phyloP scores from a whole-genome alignment of 306 rosid species.

The Macrotyloma uniflorum region DNA sequence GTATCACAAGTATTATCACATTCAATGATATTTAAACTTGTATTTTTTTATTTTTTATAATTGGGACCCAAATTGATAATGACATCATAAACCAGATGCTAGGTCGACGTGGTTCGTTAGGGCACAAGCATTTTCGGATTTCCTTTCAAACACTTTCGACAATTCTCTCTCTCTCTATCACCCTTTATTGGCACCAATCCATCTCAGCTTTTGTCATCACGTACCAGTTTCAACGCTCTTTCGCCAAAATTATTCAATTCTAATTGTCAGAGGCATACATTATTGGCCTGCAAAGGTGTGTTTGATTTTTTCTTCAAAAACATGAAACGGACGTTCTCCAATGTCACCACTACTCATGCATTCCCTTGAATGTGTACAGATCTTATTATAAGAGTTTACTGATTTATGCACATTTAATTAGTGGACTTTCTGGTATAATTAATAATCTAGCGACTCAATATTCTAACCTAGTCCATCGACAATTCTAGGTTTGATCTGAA shows the following conservation, averaged over 20 bases:
- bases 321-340: not conserved
- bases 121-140: no score
- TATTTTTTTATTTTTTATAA: no score
- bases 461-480: not conserved
- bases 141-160: no score
- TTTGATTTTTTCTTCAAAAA: no score
- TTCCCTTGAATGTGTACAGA: not conserved
- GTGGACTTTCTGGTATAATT: not conserved
- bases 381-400: not conserved
- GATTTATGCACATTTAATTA: not conserved
- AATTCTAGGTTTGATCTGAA: not conserved
- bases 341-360: not conserved
- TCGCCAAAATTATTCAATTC: not conserved
- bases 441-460: not conserved
- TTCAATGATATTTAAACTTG: no score
- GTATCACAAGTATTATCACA: no score
- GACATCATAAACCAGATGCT: no score
- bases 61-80: no score
- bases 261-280: not conserved
- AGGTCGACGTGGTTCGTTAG: no score
- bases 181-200: no score
- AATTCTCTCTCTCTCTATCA: no score
- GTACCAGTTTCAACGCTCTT: not conserved
- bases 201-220: not conserved
- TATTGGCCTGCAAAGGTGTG: not conserved